phyloP scores from a whole-genome alignment of 495 filamentous ascomycete genomes.

The Wilcoxina mikolae region DNA sequence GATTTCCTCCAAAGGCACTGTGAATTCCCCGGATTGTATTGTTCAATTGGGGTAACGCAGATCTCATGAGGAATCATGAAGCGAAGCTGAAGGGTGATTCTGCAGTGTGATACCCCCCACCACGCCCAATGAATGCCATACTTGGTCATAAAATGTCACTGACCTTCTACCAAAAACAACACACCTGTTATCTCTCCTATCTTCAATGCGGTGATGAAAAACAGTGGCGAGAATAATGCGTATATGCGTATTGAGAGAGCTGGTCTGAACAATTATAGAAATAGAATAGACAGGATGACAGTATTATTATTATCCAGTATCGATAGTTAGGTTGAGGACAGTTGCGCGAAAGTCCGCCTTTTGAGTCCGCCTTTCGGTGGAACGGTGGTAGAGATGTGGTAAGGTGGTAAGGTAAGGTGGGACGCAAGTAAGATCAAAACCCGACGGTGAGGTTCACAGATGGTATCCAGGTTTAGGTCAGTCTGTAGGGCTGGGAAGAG shows the following conservation, averaged over 20 bases:
- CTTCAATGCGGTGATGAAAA: background rate
- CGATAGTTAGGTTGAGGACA: background rate
- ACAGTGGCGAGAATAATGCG: background rate
- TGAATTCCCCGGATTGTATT: background rate
- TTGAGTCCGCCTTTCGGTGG: background rate
- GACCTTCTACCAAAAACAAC: background rate
- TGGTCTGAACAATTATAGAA: background rate
- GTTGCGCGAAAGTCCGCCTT: background rate
- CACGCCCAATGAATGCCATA: too few species aligned
- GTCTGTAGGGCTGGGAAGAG: slow-evolving; percentile 21
- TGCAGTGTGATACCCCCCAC: too few species aligned
- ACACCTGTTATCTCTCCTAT: too few species aligned
- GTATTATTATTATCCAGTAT: background rate
- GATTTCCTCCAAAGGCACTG: background rate
- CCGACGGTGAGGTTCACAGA: background rate
- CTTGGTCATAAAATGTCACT: background rate
- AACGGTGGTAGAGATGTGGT: background rate
- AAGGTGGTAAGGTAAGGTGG: too few species aligned
- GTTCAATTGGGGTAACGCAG: background rate
- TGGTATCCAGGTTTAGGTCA: background rate
- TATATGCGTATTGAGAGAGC: background rate
- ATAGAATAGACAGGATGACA: background rate
- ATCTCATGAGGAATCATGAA: background rate
- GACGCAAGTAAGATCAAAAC: slow-evolving; percentile 2
- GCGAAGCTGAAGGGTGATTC: background rate